Evolutionary conservation across 208 protist species (phyloP).

Genomic region (Leishmania major): DNA sequence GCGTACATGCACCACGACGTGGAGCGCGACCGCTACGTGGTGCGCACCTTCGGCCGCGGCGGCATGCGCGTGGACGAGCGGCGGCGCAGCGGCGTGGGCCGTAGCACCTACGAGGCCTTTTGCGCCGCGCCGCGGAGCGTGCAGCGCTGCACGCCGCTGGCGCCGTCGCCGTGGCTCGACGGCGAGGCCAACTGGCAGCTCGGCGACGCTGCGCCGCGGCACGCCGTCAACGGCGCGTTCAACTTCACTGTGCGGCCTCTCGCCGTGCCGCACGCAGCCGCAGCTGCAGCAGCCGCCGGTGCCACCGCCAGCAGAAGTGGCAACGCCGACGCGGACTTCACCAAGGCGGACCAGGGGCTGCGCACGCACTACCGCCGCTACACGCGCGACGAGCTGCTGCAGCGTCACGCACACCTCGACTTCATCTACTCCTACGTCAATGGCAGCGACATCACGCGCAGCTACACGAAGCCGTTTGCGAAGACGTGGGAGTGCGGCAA

Average conservation of each 20-base stretch:
- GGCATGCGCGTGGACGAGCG: slow-evolving; percentile 23
- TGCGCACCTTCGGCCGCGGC: slow-evolving; percentile 28
- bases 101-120: slow-evolving; percentile 24
- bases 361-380: slow-evolving; percentile 25
- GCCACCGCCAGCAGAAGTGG: not conserved
- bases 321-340: not conserved
- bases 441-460: slow-evolving; percentile 27
- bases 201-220: not conserved
- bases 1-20: slow-evolving; percentile 26
- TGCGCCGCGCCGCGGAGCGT: not conserved
- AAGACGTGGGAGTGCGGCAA: slow-evolving; percentile 16
- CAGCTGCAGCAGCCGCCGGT: not conserved
- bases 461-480: slow-evolving; percentile 24
- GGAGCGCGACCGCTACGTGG: slow-evolving; percentile 30
- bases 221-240: slow-evolving; percentile 3
- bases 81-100: slow-evolving; percentile 5
- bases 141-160: slow-evolving; percentile 16
- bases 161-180: not conserved
- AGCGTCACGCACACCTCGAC: slow-evolving; percentile 15
- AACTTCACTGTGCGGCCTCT: slow-evolving; percentile 9
- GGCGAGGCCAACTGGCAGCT: slow-evolving; percentile 26
- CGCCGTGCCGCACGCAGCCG: not conserved
- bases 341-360: slow-evolving; percentile 7
- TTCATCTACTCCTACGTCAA: slow-evolving; percentile 34
- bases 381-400: slow-evolving; percentile 12